Evolutionary conservation across 192 early-diverging fungal genomes (phyloP).

Genomic region (Coemansia sp.): DNA sequence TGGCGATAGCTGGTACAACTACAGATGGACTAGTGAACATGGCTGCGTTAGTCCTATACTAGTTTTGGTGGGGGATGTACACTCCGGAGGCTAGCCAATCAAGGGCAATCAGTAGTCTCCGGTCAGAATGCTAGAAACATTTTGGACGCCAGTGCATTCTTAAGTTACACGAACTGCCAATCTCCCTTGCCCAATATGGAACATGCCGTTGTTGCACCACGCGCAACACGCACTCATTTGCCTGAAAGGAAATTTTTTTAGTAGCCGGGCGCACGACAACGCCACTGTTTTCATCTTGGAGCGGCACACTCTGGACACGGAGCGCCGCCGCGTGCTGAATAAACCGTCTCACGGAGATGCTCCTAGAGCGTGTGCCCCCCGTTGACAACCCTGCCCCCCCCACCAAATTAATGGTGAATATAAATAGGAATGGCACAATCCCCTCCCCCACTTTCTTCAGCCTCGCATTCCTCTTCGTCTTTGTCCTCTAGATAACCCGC

Average conservation of each 20-base stretch:
- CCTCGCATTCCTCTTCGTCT: neutral
- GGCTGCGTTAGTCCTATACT: neutral
- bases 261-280: slow-evolving; percentile 9
- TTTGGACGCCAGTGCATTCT: neutral
- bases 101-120: neutral
- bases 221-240: slow-evolving; percentile 7
- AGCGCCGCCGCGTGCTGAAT: neutral
- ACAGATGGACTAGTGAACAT: neutral
- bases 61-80: neutral
- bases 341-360: neutral
- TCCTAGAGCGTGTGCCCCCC: slow-evolving; percentile 1
- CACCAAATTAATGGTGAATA: neutral
- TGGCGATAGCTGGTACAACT: neutral
- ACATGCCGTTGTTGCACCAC: slow-evolving; percentile 7
- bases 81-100: neutral
- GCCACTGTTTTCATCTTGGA: neutral
- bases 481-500: slow-evolving; percentile 4
- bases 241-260: neutral
- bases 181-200: neutral
- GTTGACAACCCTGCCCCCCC: neutral
- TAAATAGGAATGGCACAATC: slow-evolving; percentile 6
- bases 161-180: neutral
- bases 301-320: neutral
- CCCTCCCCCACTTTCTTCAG: neutral
- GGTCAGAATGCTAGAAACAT: neutral